These are phyloP conservation scores for Ganoderma lingzhi DNA, from an alignment of 1,284 basidiomycete genomes.

Conservation along the genomic window DNA sequence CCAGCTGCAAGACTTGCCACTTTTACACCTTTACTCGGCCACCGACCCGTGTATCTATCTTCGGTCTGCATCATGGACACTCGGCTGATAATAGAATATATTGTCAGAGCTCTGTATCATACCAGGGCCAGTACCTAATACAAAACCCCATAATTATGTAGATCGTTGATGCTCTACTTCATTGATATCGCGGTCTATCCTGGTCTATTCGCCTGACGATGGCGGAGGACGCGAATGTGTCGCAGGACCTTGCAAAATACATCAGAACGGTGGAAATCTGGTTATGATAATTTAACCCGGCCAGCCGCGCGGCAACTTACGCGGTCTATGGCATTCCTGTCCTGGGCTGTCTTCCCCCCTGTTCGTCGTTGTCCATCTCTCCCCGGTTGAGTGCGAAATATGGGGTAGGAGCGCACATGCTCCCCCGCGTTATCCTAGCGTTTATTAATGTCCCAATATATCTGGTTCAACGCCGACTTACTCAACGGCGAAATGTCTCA, in stretches of 20 bases:
- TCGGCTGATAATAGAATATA: no score
- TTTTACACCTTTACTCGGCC: not conserved
- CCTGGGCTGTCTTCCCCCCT: not conserved
- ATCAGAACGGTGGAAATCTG: not conserved
- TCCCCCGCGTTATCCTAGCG: not conserved
- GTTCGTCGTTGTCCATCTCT: not conserved
- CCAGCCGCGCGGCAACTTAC: not conserved
- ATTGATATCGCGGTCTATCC: no score
- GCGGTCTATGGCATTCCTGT: not conserved
- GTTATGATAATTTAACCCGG: not conserved
- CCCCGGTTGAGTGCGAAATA: not conserved
- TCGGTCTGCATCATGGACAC: no score
- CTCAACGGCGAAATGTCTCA: not conserved
- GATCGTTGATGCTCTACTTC: no score
- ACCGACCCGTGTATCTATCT: not conserved
- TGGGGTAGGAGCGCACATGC: not conserved
- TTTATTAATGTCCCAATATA: not conserved
- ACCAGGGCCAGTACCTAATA: no score
- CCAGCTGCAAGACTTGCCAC: not conserved
- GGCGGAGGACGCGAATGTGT: not conserved
- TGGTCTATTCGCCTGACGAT: not conserved
- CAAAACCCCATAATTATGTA: no score
- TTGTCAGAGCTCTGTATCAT: no score
- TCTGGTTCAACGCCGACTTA: not conserved
- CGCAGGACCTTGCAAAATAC: not conserved